Base-by-base conservation (phyloP, 495 filamentous ascomycete species). In the Lophiostoma macrostomum region DNA sequence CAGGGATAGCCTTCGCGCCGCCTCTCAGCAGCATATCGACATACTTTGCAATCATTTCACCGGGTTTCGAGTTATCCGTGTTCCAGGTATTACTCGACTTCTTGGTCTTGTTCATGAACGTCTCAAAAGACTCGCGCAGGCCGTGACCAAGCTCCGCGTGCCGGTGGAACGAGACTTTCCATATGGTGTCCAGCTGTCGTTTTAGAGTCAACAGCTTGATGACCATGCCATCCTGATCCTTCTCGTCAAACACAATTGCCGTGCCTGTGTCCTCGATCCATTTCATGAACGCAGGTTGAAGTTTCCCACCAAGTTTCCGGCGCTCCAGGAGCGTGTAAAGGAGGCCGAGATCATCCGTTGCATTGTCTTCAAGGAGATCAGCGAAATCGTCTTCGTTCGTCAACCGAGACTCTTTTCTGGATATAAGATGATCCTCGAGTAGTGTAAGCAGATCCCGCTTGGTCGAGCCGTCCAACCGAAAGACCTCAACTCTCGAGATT, bases 1-100 rank as follows among this genome's bases (percentile, higher is more conserved):
- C 67, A 4, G 85, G 85, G 11, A 94, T 80, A 11, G 88, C 80
- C 69, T 88, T 96, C 42, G 88, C 77, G 6, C 93, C 94, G 25
- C 87, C 85, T 49, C 90, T 84, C 12, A 99, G 81, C 7, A 99
- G 75, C 67, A 83, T 74, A 71, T 99, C 91, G 50, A 99, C 90
- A 58, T 96, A 90, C 70, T 95, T 97, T 12, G 93, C 93, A 51
- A 97, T 94, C 91, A 96, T 95, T 71, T 99, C 93, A 25, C 91
- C 93, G 6, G 94, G 87, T 73, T 95, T 96, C 7, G 88, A 86
- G 48, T 94, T 94, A 56, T 87, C 82, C 3, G 87, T 87, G 31
- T 82, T 80, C 74, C 85, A 88, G 1, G 78, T 79, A 14, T 80
- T 74, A 18, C 73, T 74, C 13, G 77, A 75, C 39, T 81, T 84